Evolutionary conservation across 2,329 filamentous ascomycete genomes (phyloP).

Genomic region (Pyrenochaeta sp.): DNA sequence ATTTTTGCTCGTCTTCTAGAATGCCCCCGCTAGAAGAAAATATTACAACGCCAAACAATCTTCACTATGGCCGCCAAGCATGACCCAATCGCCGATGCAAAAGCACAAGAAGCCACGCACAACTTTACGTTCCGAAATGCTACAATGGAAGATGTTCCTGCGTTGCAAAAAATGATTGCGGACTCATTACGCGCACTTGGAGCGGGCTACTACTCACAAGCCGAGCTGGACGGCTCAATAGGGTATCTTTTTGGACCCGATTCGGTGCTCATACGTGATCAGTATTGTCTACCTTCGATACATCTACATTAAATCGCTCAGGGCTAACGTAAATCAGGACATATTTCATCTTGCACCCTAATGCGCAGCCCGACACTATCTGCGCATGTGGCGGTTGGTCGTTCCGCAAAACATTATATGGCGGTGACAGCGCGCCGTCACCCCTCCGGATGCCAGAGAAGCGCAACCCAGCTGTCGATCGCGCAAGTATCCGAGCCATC

Average conservation of each 20-base stretch:
- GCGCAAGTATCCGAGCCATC: conserved; percentile 47
- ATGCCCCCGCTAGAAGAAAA: too few species aligned
- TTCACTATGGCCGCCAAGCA: conserved; percentile 7
- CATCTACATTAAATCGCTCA: too few species aligned
- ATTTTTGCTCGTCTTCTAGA: too few species aligned
- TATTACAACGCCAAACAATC: background rate
- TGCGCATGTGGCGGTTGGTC: conserved; percentile 49
- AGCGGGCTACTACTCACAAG: conserved; percentile 38
- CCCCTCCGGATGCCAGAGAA: conserved; percentile 38
- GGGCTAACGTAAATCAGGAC: conserved; percentile 19
- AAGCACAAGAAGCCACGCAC: conserved; percentile 45
- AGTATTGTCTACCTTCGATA: conserved; percentile 15
- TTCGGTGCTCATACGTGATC: conserved; percentile 42
- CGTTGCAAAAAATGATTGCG: conserved; percentile 39
- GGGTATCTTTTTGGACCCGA: conserved; percentile 48
- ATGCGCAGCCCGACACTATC: conserved; percentile 26
- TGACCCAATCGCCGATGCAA: conserved; percentile 40
- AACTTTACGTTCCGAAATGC: conserved; percentile 39
- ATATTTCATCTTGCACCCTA: conserved; percentile 46
- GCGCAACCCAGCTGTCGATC: conserved; percentile 36
- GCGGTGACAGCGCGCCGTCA: conserved; percentile 43
- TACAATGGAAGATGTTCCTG: conserved; percentile 40
- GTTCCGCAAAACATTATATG: conserved; percentile 46
- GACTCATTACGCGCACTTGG: conserved; percentile 38
- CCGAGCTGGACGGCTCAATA: conserved; percentile 48